Percentiles rank a stretch among this genome's conserved stretches.
These are phyloP conservation scores for Neurospora sp. DNA, from an alignment of 495 filamentous ascomycete species.

Conservation along the genomic window DNA sequence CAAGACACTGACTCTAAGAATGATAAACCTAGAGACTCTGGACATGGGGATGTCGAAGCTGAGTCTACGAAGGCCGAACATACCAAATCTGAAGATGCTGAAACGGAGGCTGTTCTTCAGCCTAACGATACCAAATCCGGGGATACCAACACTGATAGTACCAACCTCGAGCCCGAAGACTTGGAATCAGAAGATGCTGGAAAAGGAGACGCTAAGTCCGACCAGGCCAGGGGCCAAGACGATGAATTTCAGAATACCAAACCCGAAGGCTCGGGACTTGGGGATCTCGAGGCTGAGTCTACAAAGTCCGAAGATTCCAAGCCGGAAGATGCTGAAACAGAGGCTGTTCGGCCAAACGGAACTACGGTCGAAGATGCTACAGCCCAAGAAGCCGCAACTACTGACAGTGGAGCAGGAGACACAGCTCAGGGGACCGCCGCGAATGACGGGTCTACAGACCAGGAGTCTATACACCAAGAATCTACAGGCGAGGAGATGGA, in stretches of 20 bases:
- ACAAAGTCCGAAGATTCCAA: neutral
- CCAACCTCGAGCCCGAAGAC: neutral
- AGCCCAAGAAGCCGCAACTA: neutral
- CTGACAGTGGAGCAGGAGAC: neutral
- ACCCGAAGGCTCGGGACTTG: neutral
- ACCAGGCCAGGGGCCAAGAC: neutral
- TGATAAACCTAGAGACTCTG: too few relatives aligned
- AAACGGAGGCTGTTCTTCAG: neutral
- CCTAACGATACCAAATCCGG: neutral
- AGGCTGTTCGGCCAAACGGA: neutral
- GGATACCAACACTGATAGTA: neutral
- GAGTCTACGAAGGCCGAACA: neutral
- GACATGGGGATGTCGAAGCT: neutral
- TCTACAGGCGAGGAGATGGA: too few relatives aligned
- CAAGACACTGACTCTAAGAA: neutral
- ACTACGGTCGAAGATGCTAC: neutral
- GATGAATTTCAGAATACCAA: neutral
- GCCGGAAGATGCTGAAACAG: neutral
- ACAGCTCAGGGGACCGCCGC: neutral
- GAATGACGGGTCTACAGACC: neutral
- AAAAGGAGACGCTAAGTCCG: neutral
- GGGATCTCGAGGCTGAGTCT: neutral
- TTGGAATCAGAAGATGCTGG: neutral
- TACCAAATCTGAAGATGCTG: neutral
- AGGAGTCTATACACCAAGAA: neutral